These are phyloP conservation scores for Annulohypoxylon nitens DNA, from an alignment of 495 filamentous ascomycete genomes.

Conservation along the genomic window DNA sequence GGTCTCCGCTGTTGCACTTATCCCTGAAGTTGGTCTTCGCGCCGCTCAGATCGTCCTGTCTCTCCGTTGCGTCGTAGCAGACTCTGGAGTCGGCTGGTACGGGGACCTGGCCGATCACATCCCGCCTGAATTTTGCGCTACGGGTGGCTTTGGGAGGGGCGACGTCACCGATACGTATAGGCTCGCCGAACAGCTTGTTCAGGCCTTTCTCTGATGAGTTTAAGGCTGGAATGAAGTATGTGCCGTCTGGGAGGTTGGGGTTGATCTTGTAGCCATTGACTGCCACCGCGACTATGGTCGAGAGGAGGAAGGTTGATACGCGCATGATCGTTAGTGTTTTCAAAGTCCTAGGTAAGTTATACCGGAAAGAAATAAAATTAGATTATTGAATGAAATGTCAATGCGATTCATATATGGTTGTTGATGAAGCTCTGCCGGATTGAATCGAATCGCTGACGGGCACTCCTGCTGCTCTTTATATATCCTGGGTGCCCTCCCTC, in stretches of 20 bases:
- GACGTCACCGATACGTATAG: background rate
- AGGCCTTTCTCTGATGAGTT: background rate
- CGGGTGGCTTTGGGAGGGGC: background rate
- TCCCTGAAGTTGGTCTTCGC: background rate
- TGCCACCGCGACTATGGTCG: background rate
- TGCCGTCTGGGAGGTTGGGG: background rate
- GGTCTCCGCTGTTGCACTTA: background rate
- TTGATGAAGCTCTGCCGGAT: background rate
- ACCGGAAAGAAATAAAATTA: background rate
- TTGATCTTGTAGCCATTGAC: background rate
- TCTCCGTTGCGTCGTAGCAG: background rate
- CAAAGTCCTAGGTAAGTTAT: background rate
- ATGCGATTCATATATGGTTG: background rate
- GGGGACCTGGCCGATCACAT: background rate
- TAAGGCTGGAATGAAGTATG: background rate
- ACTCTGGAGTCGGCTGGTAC: background rate
- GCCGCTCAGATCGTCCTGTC: background rate
- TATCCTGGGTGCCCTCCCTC: background rate
- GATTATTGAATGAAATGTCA: background rate
- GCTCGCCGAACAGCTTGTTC: background rate
- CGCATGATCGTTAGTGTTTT: background rate
- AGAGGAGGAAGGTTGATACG: background rate
- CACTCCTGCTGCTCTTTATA: background rate
- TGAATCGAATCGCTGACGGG: background rate
- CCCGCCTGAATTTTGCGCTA: background rate